phyloP scores from a whole-genome alignment of 2,329 filamentous ascomycete genomes.

The Myriosclerotinia curreyana region DNA sequence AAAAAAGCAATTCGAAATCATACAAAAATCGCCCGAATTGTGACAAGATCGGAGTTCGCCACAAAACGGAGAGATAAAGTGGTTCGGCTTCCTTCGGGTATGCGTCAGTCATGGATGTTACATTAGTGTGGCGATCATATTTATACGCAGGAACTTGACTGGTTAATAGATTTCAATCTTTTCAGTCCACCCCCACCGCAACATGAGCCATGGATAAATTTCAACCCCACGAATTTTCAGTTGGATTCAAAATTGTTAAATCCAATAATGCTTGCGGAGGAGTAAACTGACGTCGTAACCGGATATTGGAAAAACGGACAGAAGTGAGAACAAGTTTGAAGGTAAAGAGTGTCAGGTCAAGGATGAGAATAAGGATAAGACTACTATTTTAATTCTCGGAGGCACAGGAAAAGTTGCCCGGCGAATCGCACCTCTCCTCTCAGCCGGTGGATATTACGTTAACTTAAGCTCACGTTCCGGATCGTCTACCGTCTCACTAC shows the following conservation, averaged over 20 bases:
- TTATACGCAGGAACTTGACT: not conserved
- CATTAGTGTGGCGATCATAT: not conserved
- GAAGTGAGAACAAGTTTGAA: not conserved
- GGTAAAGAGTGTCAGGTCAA: not conserved
- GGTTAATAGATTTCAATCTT: not conserved
- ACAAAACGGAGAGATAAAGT: not conserved
- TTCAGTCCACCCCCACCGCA: not conserved
- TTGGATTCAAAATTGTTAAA: not conserved
- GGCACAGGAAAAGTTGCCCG: constrained; percentile 47
- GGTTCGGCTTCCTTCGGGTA: constrained; percentile 3
- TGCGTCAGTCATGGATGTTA: not conserved
- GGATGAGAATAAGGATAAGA: not conserved
- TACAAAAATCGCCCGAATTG: not conserved
- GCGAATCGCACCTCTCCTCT: constrained; percentile 42
- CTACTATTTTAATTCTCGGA: constrained; percentile 39
- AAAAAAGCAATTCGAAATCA: no score
- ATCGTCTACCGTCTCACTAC: constrained; percentile 25
- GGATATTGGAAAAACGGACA: not conserved
- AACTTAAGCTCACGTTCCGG: constrained; percentile 44
- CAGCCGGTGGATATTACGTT: constrained; percentile 35
- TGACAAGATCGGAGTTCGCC: constrained; percentile 6
- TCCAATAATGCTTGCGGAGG: not conserved
- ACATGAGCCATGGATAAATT: not conserved
- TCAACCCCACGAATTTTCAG: not conserved
- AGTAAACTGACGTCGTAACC: not conserved